Evolutionary conservation across 2,329 filamentous ascomycete genomes (phyloP), one percentile per base, ranked within the genome.

Genomic region (Aspergillus niger): DNA sequence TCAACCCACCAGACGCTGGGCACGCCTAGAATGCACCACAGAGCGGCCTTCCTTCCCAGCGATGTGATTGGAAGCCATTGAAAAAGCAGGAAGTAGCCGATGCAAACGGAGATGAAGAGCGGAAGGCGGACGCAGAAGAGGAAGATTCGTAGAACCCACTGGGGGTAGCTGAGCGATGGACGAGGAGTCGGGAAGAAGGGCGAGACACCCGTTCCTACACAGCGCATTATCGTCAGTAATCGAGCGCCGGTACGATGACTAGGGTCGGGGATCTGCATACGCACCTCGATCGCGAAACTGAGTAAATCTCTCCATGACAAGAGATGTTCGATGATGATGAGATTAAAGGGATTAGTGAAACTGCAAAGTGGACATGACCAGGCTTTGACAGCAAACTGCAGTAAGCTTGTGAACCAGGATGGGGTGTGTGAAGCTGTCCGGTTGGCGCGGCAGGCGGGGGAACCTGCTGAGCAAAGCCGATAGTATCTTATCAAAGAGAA

Each of bases 1-100:
- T 99, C 95, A 59, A 97, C 89, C 94, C 94, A 98, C 92, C 93
- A 98, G 60, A 99, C 91, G 28, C 95, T 94, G 0, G 93, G 92
- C 61, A 96, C 90, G 39, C 88, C 90, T 68, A 99, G 85, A 66
- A 98, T 85, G 62, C 87, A 85, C 94, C 95, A 98, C 56, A 98
- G 80, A 52, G 92, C 86, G 11, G 91, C 86, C 79, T 98, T 98
- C 71, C 92, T 92, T 47, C 88, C 79, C 36, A 88, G 71, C 8
- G 84, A 83, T 1, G 86, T 87, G 8, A 90, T 82, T 0, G 92
- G 92, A 13, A 97, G 85, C 84, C 89, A 91, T 79, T 94, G 91
- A 56, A 98, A 83, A 62, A 97, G 70, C 62, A 91, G 73, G 74
- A 98, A 95, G 79, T 96, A 96, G 70, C 86, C 77, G 48, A 85